Evolutionary conservation across 305 asterid genomes (phyloP).

Genomic region (Fraxinus baroniana): DNA sequence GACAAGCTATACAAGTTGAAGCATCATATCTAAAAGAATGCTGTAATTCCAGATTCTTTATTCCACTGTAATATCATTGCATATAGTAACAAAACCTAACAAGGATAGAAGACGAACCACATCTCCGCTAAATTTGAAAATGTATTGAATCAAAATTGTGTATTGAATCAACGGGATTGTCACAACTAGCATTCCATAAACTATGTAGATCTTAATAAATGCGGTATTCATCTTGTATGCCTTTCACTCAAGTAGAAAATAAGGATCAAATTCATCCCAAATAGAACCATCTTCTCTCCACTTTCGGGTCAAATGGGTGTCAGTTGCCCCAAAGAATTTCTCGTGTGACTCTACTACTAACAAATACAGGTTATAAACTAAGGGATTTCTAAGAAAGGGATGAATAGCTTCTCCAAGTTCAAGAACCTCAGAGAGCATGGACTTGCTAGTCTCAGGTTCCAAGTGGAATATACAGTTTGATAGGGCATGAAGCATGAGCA

Average conservation of each 20-base stretch:
- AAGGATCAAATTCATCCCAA: conserved; percentile 78
- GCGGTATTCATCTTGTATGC: background rate
- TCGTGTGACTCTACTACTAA: conserved; percentile 53
- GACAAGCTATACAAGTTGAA: background rate
- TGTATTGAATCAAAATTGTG: background rate
- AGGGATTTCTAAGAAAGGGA: conserved; percentile 71
- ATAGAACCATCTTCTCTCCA: conserved; percentile 32
- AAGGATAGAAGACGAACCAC: background rate
- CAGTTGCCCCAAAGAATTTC: conserved; percentile 37
- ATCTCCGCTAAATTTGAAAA: background rate
- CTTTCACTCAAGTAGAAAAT: conserved; percentile 66
- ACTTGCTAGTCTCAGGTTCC: conserved; percentile 33
- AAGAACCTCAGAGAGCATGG: conserved; percentile 50
- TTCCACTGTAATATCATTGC: background rate
- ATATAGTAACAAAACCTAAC: background rate
- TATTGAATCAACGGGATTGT: background rate
- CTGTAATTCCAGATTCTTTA: background rate
- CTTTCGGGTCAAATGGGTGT: conserved; percentile 25
- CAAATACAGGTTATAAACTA: conserved; percentile 53
- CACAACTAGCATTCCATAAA: conserved; percentile 1
- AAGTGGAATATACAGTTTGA: conserved; percentile 54
- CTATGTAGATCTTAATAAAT: background rate
- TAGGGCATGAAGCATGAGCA: conserved; percentile 61
- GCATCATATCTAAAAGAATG: background rate
- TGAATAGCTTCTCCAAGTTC: conserved; percentile 52